Evolutionary conservation across 352 stramenopile species (phyloP), one percentile per base, ranked within the genome.

Genomic region (Globisporangium lucens): DNA sequence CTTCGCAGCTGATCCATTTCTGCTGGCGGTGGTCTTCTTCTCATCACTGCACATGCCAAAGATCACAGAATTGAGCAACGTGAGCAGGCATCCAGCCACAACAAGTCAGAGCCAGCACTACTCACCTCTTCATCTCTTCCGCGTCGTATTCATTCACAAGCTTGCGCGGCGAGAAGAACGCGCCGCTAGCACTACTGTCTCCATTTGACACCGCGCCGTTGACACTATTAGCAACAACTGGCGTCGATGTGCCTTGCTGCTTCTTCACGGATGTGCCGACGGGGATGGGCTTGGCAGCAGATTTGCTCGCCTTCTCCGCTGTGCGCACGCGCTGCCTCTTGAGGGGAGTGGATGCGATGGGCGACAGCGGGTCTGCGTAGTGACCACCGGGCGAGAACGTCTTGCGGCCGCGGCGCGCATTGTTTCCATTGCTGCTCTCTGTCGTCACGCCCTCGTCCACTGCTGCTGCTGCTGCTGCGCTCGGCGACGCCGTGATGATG

Each of bases 321-420:
- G 69, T 66, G 49, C 85, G 80, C 35, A 77, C 80, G 57, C 78
- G 83, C 60, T 84, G 83, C 8, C 81, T 77, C 79, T 95, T 94
- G 73, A 95, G 79, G 24, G 87, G 87, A 61, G 87, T 94, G 10
- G 87, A 95, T 38, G 87, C 85, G 65, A 95, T 95, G 38, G 87
- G 87, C 24, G 87, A 95, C 55, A 82, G 72, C 30, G 84, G 85
- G 68, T 95, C 85, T 1, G 84, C 85, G 56, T 95, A 95, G 74
- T 91, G 77, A 4, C 87, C 87, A 22, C 55, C 66, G 29, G 63
- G 63, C 41, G 63, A 68, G 27, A 56, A 60, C 35, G 46, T 66
- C 66, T 75, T 64, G 38, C 43, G 43, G 29, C 56, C n/a, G 38
- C 53, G 46, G 59, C 63, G 49, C 27, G 20, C 33, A 35, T 13